A percentile compares a stretch with the other conserved stretches of the same genome.
Conservation (phyloP, 805 yeast genomes). For the Monosporozyma yasuniensis region DNA sequence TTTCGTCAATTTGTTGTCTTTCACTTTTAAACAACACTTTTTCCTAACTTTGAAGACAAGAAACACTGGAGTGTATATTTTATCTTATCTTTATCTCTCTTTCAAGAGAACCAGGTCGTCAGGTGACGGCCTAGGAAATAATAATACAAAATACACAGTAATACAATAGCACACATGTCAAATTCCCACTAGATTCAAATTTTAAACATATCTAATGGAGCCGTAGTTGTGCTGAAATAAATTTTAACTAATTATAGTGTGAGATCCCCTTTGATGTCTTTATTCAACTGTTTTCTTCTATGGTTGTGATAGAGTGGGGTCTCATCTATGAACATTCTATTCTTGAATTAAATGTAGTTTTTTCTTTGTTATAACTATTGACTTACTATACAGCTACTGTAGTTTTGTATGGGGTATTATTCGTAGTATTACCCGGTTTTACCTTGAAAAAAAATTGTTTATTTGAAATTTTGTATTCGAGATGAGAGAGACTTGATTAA, state of each 20-base stretch:
- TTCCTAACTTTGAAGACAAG: too few species aligned
- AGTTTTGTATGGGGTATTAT: too few species aligned
- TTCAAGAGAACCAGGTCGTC: constrained; percentile 1
- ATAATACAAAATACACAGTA: constrained; percentile 1
- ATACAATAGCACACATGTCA: constrained; percentile 34
- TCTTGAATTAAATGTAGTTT: neutral
- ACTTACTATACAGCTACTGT: too few species aligned
- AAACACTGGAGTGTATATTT: too few species aligned
- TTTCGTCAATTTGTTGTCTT: neutral
- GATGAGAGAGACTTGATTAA: neutral
- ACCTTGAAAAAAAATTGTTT: neutral
- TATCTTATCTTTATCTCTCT: neutral
- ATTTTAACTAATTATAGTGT: constrained; percentile 6
- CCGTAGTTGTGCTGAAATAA: constrained; percentile 37
- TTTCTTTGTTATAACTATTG: too few species aligned
- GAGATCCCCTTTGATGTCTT: constrained; percentile 1
- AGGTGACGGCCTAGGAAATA: constrained; percentile 6
- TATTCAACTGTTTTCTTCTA: neutral
- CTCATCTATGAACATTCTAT: neutral
- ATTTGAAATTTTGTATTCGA: neutral
- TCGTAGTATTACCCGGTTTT: neutral
- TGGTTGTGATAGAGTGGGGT: neutral
- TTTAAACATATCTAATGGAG: constrained; percentile 32
- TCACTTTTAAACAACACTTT: neutral
- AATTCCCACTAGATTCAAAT: constrained; percentile 32